Evolutionary conservation across 805 yeast genomes (phyloP).

Genomic region (Aciculoconidium aculeatum): DNA sequence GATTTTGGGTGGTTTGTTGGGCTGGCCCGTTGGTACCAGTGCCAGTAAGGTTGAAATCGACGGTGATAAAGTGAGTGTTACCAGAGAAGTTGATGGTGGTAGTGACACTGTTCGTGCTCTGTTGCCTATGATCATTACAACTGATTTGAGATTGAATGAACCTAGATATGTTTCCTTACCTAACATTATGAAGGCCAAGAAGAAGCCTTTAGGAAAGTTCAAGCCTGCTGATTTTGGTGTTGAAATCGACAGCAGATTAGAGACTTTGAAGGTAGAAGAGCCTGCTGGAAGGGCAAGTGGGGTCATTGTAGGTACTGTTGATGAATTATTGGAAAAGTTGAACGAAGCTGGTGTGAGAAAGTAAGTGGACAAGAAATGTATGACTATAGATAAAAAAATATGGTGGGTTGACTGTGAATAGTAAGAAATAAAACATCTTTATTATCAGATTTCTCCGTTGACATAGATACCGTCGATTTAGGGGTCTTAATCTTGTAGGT

Average conservation of each 20-base stretch:
- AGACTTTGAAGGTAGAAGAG: slow-evolving; percentile 70
- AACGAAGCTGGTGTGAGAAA: too few relatives aligned
- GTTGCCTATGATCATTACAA: slow-evolving; percentile 81
- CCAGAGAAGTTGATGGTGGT: slow-evolving; percentile 95
- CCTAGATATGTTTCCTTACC: slow-evolving; percentile 96
- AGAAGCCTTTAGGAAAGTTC: slow-evolving; percentile 77
- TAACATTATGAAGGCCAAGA: slow-evolving; percentile 97
- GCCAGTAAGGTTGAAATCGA: slow-evolving; percentile 76
- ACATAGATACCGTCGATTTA: too few relatives aligned
- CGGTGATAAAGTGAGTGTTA: slow-evolving; percentile 58
- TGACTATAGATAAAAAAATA: too few relatives aligned
- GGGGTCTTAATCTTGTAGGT: too few relatives aligned
- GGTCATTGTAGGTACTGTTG: slow-evolving; percentile 71
- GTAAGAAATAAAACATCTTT: too few relatives aligned
- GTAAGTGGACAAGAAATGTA: too few relatives aligned
- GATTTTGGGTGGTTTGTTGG: slow-evolving; percentile 86
- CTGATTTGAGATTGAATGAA: slow-evolving; percentile 89
- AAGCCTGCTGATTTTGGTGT: slow-evolving; percentile 63
- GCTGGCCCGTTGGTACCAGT: slow-evolving; percentile 96
- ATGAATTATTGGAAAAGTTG: slow-evolving; percentile 72
- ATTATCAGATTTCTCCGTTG: too few relatives aligned
- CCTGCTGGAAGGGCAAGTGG: slow-evolving; percentile 84
- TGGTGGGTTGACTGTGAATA: too few relatives aligned
- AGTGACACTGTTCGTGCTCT: slow-evolving; percentile 72
- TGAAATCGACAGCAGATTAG: slow-evolving; percentile 57